phyloP scores from a whole-genome alignment of 805 yeast genomes.

The Brettanomyces nanus region DNA sequence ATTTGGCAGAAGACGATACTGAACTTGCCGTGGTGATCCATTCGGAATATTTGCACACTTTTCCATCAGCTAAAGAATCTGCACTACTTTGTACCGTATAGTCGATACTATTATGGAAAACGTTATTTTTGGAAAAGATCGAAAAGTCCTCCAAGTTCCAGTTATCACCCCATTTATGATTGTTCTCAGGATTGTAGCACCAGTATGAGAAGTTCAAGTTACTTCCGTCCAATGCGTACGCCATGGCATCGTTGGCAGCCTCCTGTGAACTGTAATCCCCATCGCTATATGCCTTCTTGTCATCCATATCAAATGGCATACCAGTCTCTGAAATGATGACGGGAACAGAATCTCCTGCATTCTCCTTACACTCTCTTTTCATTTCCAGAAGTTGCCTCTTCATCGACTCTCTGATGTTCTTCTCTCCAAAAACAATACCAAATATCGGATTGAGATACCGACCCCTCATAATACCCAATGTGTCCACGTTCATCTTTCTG shows the following conservation, averaged over 20 bases:
- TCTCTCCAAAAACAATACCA: constrained; percentile 76
- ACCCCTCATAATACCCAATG: constrained; percentile 79
- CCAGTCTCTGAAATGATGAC: constrained; percentile 90
- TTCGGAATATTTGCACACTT: constrained; percentile 5
- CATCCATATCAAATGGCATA: constrained; percentile 94
- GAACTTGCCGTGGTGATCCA: constrained; percentile 7
- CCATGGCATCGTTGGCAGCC: constrained; percentile 74
- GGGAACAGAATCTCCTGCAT: constrained; percentile 60
- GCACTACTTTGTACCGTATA: background rate
- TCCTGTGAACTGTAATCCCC: constrained; percentile 72
- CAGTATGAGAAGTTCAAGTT: constrained; percentile 72
- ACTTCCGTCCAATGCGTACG: constrained; percentile 69
- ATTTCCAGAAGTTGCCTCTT: constrained; percentile 61
- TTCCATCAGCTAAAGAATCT: background rate
- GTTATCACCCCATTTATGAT: constrained; percentile 79
- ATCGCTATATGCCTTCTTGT: constrained; percentile 55
- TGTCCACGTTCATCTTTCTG: constrained; percentile 72
- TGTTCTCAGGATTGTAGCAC: constrained; percentile 70
- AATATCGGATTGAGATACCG: constrained; percentile 63
- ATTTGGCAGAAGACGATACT: background rate
- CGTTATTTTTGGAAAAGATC: constrained; percentile 67
- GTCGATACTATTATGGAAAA: constrained; percentile 3
- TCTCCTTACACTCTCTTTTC: constrained; percentile 50
- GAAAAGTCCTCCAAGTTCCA: constrained; percentile 96
- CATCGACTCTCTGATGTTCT: constrained; percentile 65